Conservation (phyloP, 164 flowering plant species). For the Umbellularia californica region DNA sequence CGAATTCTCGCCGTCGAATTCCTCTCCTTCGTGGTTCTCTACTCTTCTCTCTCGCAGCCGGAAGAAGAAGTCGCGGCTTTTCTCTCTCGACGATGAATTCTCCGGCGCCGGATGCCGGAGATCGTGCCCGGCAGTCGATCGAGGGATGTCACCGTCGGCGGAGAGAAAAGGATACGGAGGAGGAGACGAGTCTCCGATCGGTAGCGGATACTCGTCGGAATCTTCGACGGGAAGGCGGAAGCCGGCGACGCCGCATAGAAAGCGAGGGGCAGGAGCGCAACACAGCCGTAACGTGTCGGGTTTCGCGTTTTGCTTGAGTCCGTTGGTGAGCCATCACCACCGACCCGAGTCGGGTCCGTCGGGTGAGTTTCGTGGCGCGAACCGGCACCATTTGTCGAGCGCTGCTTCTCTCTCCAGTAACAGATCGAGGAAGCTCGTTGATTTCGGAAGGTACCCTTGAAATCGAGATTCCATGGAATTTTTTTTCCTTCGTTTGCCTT, state of each 20-base stretch:
- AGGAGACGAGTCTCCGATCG: constrained; percentile 23
- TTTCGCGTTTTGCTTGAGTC: constrained; percentile 75
- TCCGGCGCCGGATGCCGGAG: constrained; percentile 9
- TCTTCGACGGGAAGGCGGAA: constrained; percentile 34
- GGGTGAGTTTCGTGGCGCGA: constrained; percentile 23
- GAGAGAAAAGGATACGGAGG: not conserved
- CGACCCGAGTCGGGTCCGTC: constrained; percentile 45
- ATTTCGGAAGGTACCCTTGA: constrained; percentile 76
- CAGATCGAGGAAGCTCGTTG: constrained; percentile 82
- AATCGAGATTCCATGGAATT: not conserved
- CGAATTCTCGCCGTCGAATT: not conserved
- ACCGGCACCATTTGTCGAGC: constrained; percentile 39
- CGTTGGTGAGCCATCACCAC: constrained; percentile 54
- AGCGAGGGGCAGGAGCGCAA: constrained; percentile 10
- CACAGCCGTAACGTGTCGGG: constrained; percentile 31
- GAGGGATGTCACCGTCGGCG: constrained; percentile 75
- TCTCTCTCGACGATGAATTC: constrained; percentile 2
- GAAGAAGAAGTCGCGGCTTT: constrained; percentile 15
- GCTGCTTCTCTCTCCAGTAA: constrained; percentile 66
- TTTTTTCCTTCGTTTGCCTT: not conserved
- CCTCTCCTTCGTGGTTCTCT: constrained; percentile 22
- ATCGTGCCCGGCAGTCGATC: constrained; percentile 22
- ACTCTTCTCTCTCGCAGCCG: constrained; percentile 13
- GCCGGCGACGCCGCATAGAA: constrained; percentile 8
- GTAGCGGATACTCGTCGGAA: constrained; percentile 45